These are phyloP conservation scores for Borealophlyctis nickersoniae DNA, from an alignment of 192 early-diverging fungal genomes.

Conservation along the genomic window DNA sequence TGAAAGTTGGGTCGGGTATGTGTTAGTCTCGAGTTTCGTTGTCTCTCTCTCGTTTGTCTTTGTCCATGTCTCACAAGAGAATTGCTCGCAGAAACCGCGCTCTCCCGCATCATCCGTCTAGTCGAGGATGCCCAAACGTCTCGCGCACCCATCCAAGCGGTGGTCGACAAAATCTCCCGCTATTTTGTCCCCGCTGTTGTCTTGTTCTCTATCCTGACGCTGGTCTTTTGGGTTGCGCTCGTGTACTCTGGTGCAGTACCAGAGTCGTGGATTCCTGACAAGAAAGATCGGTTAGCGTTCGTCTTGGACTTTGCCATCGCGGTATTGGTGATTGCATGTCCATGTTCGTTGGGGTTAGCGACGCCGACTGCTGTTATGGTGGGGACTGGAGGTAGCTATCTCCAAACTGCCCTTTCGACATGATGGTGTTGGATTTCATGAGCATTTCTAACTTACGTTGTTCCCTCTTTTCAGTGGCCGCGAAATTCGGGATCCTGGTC, in stretches of 20 bases:
- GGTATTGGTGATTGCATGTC: slow-evolving; percentile 95
- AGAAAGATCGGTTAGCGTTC: slow-evolving; percentile 8
- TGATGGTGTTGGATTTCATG: too few species aligned
- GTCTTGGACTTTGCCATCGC: slow-evolving; percentile 59
- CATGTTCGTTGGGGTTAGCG: slow-evolving; percentile 92
- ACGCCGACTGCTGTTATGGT: slow-evolving; percentile 99
- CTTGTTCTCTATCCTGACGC: slow-evolving; percentile 61
- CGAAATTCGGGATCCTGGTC: slow-evolving; percentile 87
- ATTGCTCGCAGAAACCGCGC: slow-evolving; percentile 82
- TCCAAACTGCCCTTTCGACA: too few species aligned
- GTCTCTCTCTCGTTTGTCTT: too few species aligned
- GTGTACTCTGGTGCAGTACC: slow-evolving; percentile 23
- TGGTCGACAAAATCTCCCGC: slow-evolving; percentile 80
- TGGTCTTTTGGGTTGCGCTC: slow-evolving; percentile 71
- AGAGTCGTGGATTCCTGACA: background rate
- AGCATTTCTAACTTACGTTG: too few species aligned
- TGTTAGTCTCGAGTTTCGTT: too few species aligned
- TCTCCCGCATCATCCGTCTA: slow-evolving; percentile 85
- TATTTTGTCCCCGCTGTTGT: slow-evolving; percentile 92
- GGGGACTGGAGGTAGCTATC: slow-evolving; percentile 69
- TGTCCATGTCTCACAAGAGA: too few species aligned
- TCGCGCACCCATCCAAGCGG: slow-evolving; percentile 92
- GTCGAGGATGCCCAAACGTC: slow-evolving; percentile 92
- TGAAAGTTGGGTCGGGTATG: slow-evolving; percentile 34
- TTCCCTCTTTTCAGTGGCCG: slow-evolving; percentile 59